Evolutionary conservation across 768 basidiomycete species (phyloP).

Genomic region (Tulasnella sp.): DNA sequence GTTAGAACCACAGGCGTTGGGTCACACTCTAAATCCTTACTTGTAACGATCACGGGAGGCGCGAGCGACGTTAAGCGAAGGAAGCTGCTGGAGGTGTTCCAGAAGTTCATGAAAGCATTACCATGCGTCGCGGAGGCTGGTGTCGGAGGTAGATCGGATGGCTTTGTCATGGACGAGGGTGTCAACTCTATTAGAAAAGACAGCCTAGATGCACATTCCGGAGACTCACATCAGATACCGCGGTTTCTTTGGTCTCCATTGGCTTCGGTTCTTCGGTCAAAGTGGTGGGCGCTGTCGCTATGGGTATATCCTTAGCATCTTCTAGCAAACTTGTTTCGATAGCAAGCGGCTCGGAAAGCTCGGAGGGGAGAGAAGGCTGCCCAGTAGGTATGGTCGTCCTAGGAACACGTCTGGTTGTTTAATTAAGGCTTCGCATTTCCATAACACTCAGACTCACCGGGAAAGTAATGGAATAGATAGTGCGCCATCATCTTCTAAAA

Average conservation of each 20-base stretch:
- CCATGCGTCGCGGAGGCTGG: not conserved
- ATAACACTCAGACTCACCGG: conserved; percentile 34
- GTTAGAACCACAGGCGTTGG: too few relatives aligned
- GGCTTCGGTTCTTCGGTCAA: too few relatives aligned
- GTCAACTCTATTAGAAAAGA: too few relatives aligned
- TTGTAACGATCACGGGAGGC: conserved; percentile 1
- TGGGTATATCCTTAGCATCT: not conserved
- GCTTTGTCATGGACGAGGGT: too few relatives aligned
- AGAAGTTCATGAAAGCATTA: conserved; percentile 1
- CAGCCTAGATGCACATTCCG: too few relatives aligned
- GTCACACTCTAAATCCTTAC: not conserved
- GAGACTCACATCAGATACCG: too few relatives aligned
- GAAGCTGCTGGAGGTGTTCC: conserved; percentile 15
- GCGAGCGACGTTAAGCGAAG: not conserved
- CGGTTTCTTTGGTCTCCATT: too few relatives aligned
- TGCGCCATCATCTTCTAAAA: conserved; percentile 61
- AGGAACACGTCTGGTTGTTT: too few relatives aligned
- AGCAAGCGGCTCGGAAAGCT: conserved; percentile 21
- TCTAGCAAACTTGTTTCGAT: conserved; percentile 20
- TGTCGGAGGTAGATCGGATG: too few relatives aligned
- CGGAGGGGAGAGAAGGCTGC: conserved; percentile 13
- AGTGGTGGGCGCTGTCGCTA: not conserved
- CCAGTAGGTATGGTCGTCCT: not conserved
- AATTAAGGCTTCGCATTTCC: too few relatives aligned
- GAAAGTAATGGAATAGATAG: conserved; percentile 56